Percentiles rank a stretch among this genome's conserved stretches.
phyloP scores from a whole-genome alignment of 2,329 filamentous ascomycete genomes.

The Aspergillus persii region DNA sequence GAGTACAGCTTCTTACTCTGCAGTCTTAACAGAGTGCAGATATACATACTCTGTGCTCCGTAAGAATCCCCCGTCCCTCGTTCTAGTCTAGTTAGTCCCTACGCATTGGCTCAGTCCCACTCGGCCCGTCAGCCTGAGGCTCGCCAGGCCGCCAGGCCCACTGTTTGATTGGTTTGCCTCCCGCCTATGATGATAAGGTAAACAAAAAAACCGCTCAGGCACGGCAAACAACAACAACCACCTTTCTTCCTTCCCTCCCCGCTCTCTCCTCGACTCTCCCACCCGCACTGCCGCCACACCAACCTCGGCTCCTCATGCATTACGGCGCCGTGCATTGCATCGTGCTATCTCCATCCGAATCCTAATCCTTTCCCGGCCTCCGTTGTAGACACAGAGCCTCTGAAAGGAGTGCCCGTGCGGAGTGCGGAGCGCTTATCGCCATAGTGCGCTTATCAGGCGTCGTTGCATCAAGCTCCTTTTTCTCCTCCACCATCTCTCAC shows the following conservation, averaged over 20 bases:
- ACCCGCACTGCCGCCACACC: background rate
- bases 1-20: no score
- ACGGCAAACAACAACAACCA: background rate
- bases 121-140: background rate
- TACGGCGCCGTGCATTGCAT: background rate
- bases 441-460: slow-evolving; percentile 21
- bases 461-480: slow-evolving; percentile 3
- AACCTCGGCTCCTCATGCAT: background rate
- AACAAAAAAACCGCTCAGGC: background rate
- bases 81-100: no score
- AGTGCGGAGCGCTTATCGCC: slow-evolving; percentile 20
- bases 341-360: background rate
- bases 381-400: background rate
- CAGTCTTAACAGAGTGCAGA: no score
- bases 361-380: background rate
- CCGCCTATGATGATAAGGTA: background rate
- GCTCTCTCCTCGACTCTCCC: background rate
- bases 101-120: background rate
- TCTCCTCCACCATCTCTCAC: slow-evolving; percentile 12
- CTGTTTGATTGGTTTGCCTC: no score
- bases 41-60: no score
- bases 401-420: background rate
- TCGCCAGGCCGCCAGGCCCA: background rate
- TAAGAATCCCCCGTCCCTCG: no score
- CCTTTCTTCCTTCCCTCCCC: background rate